Conservation (phyloP, 495 filamentous ascomycete genomes). For the Neurospora sp. region DNA sequence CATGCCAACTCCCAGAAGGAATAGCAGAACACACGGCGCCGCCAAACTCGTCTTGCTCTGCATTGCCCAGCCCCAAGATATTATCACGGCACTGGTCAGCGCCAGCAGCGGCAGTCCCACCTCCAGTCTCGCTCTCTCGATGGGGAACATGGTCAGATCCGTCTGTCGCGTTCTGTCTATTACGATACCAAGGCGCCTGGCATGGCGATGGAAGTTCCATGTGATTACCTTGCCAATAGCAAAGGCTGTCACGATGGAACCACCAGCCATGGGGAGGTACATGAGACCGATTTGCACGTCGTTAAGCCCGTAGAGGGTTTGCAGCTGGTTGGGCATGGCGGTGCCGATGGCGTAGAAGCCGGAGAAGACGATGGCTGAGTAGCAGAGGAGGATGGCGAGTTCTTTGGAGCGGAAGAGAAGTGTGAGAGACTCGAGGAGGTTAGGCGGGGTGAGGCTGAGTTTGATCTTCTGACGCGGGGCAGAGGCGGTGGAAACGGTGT, state of each 20-base stretch:
- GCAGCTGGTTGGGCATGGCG: conserved; percentile 38
- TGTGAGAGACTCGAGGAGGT: conserved; percentile 48
- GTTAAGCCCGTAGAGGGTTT: conserved; percentile 44
- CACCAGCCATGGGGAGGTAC: conserved; percentile 49
- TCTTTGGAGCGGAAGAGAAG: conserved; percentile 51
- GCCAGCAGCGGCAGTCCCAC: conserved; percentile 41
- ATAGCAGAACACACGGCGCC: conserved; percentile 39
- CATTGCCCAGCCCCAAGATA: conserved; percentile 52
- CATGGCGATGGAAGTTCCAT: conserved; percentile 41
- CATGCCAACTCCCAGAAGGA: conserved; percentile 40
- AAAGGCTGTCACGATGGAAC: conserved; percentile 49
- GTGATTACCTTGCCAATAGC: conserved; percentile 44
- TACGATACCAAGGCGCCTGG: conserved; percentile 29
- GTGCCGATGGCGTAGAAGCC: conserved; percentile 53
- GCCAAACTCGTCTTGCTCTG: conserved; percentile 19
- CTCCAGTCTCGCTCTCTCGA: conserved; percentile 54
- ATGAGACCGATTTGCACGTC: conserved; percentile 50
- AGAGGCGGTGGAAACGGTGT: background rate
- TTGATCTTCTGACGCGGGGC: background rate
- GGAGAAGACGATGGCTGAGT: conserved; percentile 46
- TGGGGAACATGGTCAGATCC: conserved; percentile 47
- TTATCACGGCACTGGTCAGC: conserved; percentile 26
- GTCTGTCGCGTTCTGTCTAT: conserved; percentile 35
- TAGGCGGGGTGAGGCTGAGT: conserved; percentile 40
- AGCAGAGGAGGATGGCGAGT: conserved; percentile 46